A percentile compares a stretch with the other conserved stretches of the same genome.
These are phyloP conservation scores for Mucor indicus DNA, from an alignment of 371 early-diverging fungal genomes.

Conservation along the genomic window DNA sequence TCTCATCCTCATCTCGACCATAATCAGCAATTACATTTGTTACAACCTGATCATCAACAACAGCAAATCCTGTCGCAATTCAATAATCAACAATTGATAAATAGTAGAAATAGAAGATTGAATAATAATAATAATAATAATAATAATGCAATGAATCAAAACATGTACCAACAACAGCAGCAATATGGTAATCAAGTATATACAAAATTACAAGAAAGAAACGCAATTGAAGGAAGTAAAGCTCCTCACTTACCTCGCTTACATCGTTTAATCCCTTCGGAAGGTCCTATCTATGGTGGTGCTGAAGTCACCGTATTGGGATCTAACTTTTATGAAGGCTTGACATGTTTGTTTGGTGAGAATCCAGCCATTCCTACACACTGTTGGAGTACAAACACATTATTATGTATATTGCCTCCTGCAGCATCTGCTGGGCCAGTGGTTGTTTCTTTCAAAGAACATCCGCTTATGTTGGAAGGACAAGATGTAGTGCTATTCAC, in stretches of 20 bases:
- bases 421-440: conserved; percentile 66
- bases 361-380: conserved; percentile 59
- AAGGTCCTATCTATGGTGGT: conserved; percentile 76
- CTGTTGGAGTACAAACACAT: conserved; percentile 61
- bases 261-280: conserved; percentile 58
- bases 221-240: conserved; percentile 20
- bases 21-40: conserved; percentile 5
- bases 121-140: no score
- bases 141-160: no score
- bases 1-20: no score
- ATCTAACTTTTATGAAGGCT: conserved; percentile 59
- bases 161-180: conserved; percentile 6
- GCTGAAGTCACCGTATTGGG: conserved; percentile 71
- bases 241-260: conserved; percentile 34
- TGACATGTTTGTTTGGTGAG: conserved; percentile 70
- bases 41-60: conserved; percentile 19
- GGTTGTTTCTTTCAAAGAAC: conserved; percentile 62
- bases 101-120: neutral
- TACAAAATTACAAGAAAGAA: conserved; percentile 34
- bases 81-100: neutral
- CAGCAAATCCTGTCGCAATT: conserved; percentile 26
- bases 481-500: conserved; percentile 53
- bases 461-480: conserved; percentile 41
- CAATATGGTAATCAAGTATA: conserved; percentile 26
- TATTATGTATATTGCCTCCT: conserved; percentile 75